Conservation (phyloP, 2,329 filamentous ascomycete genomes). For the Didymella pinodella region DNA sequence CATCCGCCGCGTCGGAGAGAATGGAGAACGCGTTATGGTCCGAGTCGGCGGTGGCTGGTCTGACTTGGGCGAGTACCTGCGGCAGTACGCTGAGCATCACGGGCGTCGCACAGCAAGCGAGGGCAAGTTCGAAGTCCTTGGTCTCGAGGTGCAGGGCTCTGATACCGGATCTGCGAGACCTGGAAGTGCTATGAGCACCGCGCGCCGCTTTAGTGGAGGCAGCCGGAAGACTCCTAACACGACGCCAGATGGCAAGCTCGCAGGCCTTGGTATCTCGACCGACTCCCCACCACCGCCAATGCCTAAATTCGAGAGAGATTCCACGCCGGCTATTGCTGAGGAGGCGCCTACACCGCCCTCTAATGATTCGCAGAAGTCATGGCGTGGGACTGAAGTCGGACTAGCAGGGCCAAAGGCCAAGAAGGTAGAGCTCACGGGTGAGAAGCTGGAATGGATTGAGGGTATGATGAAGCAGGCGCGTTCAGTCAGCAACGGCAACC, state of each 20-base stretch:
- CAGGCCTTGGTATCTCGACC: conserved; percentile 21
- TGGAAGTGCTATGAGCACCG: conserved; percentile 40
- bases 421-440: conserved; percentile 69
- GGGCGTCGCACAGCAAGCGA: conserved; percentile 72
- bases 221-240: conserved; percentile 37
- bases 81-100: conserved; percentile 92
- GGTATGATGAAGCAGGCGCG: conserved; percentile 82
- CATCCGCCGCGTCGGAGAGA: conserved; percentile 88
- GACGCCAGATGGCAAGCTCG: conserved; percentile 35
- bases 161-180: conserved; percentile 38
- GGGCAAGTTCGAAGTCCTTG: conserved; percentile 64
- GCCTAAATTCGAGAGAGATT: conserved; percentile 30
- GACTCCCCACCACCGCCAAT: conserved; percentile 38
- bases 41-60: conserved; percentile 98
- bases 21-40: conserved; percentile 94
- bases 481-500: conserved; percentile 71
- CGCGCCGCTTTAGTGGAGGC: conserved; percentile 38
- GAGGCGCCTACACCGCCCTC: conserved; percentile 39
- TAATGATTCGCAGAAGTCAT: conserved; percentile 42
- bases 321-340: conserved; percentile 38
- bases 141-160: conserved; percentile 48
- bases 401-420: conserved; percentile 74
- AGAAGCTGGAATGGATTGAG: conserved; percentile 82
- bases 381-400: conserved; percentile 61
- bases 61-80: conserved; percentile 91